Evolutionary conservation across 139 green algal genomes (phyloP).

Genomic region (Edaphochlamys debaryana): DNA sequence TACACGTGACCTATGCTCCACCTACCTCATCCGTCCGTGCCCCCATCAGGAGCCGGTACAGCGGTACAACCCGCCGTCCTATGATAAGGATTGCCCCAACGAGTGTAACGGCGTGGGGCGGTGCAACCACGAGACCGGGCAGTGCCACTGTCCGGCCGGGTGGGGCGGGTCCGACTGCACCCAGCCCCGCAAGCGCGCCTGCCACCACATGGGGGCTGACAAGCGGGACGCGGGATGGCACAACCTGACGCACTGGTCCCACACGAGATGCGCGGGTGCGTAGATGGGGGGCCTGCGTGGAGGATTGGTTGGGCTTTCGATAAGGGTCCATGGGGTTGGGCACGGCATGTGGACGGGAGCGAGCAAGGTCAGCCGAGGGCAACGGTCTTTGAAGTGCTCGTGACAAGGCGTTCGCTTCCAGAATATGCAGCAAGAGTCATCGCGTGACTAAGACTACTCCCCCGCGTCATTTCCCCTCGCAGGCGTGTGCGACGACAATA

Average conservation of each 20-base stretch:
- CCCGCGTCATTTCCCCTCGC: conserved; percentile 21
- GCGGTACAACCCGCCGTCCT: conserved; percentile 13
- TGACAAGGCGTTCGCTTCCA: too few relatives aligned
- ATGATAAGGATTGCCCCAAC: conserved; percentile 42
- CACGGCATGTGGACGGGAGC: too few relatives aligned
- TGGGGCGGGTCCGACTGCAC: conserved; percentile 55
- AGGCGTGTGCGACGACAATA: conserved; percentile 63
- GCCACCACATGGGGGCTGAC: conserved; percentile 47
- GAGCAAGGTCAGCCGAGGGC: too few relatives aligned
- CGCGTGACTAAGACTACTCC: too few relatives aligned
- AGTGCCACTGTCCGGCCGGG: conserved; percentile 62
- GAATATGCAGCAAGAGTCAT: too few relatives aligned
- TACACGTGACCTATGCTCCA: too few relatives aligned
- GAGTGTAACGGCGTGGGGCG: conserved; percentile 53
- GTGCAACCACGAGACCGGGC: conserved; percentile 51
- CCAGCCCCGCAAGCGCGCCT: conserved; percentile 49
- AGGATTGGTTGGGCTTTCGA: too few relatives aligned
- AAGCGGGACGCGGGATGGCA: conserved; percentile 39
- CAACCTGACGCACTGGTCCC: conserved; percentile 19
- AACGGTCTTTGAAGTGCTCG: too few relatives aligned
- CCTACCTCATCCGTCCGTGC: too few relatives aligned
- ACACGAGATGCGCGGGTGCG: conserved; percentile 42
- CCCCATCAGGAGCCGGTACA: conserved; percentile 1
- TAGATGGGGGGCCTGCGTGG: too few relatives aligned
- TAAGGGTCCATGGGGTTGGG: too few relatives aligned